Evolutionary conservation across 2,329 filamentous ascomycete genomes (phyloP).

Genomic region (Conoideocrella luteorostrata): DNA sequence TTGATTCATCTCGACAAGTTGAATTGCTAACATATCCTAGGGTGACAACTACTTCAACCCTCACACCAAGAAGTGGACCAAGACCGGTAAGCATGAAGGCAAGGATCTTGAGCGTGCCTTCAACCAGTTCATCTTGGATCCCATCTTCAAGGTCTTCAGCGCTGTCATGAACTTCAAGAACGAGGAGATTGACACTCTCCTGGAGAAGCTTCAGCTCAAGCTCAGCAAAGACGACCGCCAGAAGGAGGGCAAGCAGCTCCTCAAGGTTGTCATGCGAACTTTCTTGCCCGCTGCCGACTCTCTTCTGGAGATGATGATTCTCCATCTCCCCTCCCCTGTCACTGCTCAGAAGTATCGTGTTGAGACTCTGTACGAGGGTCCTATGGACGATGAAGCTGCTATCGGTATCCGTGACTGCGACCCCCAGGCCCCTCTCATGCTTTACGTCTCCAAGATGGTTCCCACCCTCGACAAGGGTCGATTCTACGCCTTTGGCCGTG

Average conservation of each 20-base stretch:
- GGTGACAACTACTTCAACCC: constrained; percentile 99
- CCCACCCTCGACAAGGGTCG: constrained; percentile 99
- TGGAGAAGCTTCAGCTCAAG: constrained; percentile 94
- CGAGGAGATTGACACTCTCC: constrained; percentile 75
- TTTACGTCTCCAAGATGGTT: constrained; percentile 99
- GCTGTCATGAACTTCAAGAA: constrained; percentile 98
- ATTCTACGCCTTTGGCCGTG: constrained; percentile 99
- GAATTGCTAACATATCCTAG: constrained; percentile 24
- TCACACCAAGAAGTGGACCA: constrained; percentile 99
- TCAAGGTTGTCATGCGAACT: constrained; percentile 97
- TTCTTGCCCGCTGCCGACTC: constrained; percentile 98
- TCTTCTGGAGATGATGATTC: constrained; percentile 99
- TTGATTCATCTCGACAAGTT: too few relatives aligned
- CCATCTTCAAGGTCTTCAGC: constrained; percentile 98
- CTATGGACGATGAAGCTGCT: constrained; percentile 82
- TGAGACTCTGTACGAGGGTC: constrained; percentile 98
- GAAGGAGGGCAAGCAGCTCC: constrained; percentile 92
- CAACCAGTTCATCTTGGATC: constrained; percentile 99
- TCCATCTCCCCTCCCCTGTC: constrained; percentile 93
- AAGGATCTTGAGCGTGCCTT: constrained; percentile 94
- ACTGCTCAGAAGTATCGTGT: constrained; percentile 96
- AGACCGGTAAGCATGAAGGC: constrained; percentile 73
- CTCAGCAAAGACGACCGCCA: constrained; percentile 79
- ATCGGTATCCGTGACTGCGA: constrained; percentile 98
- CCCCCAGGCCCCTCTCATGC: constrained; percentile 96